Conservation (phyloP, 345 rosid species). For the Angophora floribunda region DNA sequence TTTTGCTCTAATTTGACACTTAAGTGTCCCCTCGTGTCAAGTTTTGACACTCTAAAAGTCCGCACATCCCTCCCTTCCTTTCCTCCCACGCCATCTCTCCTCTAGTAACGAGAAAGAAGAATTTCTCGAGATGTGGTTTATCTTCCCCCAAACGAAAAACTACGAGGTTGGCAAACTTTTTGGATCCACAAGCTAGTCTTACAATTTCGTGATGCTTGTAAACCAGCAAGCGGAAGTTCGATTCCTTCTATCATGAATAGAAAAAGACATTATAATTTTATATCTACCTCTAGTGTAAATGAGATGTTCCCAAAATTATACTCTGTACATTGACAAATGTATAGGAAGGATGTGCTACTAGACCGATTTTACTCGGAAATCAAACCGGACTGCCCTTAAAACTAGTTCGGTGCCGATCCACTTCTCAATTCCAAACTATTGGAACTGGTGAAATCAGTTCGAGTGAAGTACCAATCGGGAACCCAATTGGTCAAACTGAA, state of each 20-base stretch:
- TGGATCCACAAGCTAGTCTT: background rate
- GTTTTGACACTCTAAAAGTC: too few relatives aligned
- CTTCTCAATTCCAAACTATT: background rate
- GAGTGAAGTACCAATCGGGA: background rate
- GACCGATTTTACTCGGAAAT: background rate
- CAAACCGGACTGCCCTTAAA: accelerated
- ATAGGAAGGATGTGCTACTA: background rate
- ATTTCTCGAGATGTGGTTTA: background rate
- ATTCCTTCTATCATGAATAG: background rate
- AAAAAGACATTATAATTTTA: background rate
- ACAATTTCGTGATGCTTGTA: background rate
- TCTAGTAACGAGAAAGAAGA: background rate
- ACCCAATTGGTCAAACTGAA: too few relatives aligned
- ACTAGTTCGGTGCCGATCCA: accelerated
- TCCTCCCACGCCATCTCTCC: background rate
- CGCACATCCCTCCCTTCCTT: background rate
- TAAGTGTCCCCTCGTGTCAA: too few relatives aligned
- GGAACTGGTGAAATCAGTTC: background rate
- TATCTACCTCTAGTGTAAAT: background rate
- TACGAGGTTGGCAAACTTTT: background rate
- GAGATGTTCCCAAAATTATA: background rate
- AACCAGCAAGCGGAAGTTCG: background rate
- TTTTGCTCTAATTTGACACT: too few relatives aligned
- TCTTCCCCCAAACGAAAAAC: background rate
- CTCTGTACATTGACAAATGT: background rate